Base-by-base conservation (phyloP, 768 basidiomycete species). In the Xerocomellus intermedius region DNA sequence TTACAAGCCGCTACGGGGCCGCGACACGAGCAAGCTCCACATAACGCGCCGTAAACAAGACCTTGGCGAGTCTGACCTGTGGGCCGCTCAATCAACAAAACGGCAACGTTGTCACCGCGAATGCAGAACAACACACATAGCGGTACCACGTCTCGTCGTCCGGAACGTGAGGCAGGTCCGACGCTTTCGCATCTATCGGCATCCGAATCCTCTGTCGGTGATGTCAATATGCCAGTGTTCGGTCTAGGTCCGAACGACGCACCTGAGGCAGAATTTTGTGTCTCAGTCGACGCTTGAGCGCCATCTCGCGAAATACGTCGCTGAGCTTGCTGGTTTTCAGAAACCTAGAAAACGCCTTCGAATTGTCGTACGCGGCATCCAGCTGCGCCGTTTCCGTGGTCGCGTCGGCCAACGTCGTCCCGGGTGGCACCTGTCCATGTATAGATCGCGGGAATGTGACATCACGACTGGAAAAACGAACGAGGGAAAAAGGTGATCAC, bases 241-340 rank as follows among this genome's bases (percentile, higher is more conserved):
- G 14, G 30, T 2, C 13, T 33, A 4, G 10, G n/a, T 42, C 26
- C 6, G 12, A 21, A 10, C 33, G 47, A 58, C 70, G 52, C 52
- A 78, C 77, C 54, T 75, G 74, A n/a, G 77, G 71, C 19, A 78
- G 59, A 33, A 79, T 69, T 43, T 48, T 74, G 69, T 62, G 64
- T 56, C 41, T 68, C 35, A 52, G 52, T 61, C 60, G 71, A 50
- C 55, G 61, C 50, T 54, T 72, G 59, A 63, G 62, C 48, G 2
- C 64, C 22, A 33, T 37, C 44, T 65, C 50, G 58, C 62, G 38
- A 42, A 66, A 36, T 60, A 62, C 44, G 5, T 55, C 36, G 13
- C 63, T 38, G 4, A 74, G n/a, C 1, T 63, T 54, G 41, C 64
- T 51, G 9, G 60, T 52, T 28, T 65, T 65, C 42, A 78, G 50